Conservation (phyloP, 441 rosid genomes). For the Erodium chrysanthum region DNA sequence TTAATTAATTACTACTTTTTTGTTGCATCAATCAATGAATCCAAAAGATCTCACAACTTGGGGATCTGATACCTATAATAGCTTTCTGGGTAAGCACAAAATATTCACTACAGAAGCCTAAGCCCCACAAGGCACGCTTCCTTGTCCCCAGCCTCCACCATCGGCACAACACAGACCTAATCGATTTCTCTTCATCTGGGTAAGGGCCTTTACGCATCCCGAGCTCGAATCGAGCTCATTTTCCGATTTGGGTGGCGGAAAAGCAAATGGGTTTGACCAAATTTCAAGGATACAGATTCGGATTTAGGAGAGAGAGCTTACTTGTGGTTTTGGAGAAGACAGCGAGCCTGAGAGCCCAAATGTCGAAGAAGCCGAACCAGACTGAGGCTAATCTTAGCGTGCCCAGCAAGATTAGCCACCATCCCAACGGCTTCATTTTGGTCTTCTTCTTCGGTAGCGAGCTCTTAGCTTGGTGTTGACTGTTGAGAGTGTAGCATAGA, state of each 20-base stretch:
- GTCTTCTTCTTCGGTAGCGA: neutral
- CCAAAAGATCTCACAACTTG: neutral
- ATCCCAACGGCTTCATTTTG: constrained; percentile 62
- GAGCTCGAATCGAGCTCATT: neutral
- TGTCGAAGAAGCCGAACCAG: constrained; percentile 74
- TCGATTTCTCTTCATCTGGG: neutral
- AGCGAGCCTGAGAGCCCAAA: constrained; percentile 63
- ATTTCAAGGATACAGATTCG: neutral
- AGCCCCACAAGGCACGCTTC: neutral
- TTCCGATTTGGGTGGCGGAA: neutral
- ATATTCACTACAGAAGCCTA: neutral
- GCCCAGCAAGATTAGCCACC: constrained; percentile 77
- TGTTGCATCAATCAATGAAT: neutral
- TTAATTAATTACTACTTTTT: neutral
- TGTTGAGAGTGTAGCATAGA: neutral
- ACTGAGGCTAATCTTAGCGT: constrained; percentile 65
- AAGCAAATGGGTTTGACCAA: neutral
- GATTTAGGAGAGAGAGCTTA: constrained; percentile 15
- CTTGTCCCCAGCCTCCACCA: neutral
- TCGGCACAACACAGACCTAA: neutral
- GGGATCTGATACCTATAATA: neutral
- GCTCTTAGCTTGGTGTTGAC: neutral
- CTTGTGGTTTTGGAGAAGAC: constrained; percentile 64
- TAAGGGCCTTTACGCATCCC: neutral
- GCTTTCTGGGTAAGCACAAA: neutral